A percentile compares a stretch with the other conserved stretches of the same genome.
phyloP scores from a whole-genome alignment of 208 protist genomes.

The Trypanosoma mega region DNA sequence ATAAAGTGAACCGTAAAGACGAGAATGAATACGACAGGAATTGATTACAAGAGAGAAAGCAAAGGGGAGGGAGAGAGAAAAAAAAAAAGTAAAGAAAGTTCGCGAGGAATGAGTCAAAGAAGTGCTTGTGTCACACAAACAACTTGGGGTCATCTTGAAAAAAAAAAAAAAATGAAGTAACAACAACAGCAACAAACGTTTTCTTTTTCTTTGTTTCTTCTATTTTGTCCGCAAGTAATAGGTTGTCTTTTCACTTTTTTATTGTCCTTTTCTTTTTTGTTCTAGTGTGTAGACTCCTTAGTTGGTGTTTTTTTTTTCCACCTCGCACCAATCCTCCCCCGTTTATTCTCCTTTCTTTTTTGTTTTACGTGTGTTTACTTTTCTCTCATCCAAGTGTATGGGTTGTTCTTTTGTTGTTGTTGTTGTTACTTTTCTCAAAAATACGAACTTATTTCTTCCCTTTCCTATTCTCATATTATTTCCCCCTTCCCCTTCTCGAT shows the following conservation, averaged over 20 bases:
- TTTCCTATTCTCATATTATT: no score
- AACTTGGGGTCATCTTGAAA: no score
- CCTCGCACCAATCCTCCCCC: no score
- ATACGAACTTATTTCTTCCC: no score
- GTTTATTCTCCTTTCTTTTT: background rate
- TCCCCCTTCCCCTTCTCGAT: background rate
- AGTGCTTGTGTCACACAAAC: no score
- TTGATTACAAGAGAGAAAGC: no score
- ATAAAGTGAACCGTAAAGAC: no score
- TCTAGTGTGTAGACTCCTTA: background rate
- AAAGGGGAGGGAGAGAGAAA: no score
- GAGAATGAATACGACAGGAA: no score
- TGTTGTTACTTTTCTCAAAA: conserved; percentile 1
- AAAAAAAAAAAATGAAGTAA: background rate
- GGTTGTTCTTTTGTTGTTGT: background rate
- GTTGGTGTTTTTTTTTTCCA: background rate
- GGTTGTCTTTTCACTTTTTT: no score
- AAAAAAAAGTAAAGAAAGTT: conserved; percentile 9
- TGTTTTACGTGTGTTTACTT: conserved; percentile 17
- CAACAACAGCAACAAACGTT: background rate
- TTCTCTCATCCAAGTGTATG: background rate
- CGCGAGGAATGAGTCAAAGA: conserved; percentile 3
- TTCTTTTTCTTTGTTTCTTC: no score
- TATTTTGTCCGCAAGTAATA: no score
- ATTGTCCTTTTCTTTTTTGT: background rate